A percentile compares a stretch with the other conserved stretches of the same genome.
phyloP scores from a whole-genome alignment of 192 early-diverging fungal genomes.

The Funneliformis mosseae region DNA sequence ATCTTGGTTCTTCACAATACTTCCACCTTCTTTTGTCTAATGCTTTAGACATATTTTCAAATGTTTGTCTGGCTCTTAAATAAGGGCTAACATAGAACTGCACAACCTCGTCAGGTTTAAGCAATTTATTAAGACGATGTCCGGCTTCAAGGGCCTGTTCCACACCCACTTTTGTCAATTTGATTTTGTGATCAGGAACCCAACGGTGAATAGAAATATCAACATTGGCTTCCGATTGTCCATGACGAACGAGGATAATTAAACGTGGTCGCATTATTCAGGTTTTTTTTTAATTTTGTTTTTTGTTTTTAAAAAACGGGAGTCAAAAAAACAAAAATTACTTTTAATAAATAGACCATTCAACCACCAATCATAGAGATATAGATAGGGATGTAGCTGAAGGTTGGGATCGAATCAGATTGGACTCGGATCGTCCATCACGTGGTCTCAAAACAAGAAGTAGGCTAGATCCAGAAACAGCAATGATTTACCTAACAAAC shows the following conservation, averaged over 20 bases:
- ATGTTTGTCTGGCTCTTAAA: constrained; percentile 23
- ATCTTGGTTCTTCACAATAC: constrained; percentile 27
- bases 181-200: constrained; percentile 26
- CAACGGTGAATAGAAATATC: constrained; percentile 23
- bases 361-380: too few relatives aligned
- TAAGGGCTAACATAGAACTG: constrained; percentile 31
- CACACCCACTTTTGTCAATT: constrained; percentile 5
- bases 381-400: too few relatives aligned
- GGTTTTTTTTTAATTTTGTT: background rate
- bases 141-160: constrained; percentile 22
- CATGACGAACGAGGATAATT: constrained; percentile 30
- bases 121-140: background rate
- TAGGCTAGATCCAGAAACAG: too few relatives aligned
- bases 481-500: too few relatives aligned
- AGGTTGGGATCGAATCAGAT: too few relatives aligned
- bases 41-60: constrained; percentile 12
- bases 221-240: constrained; percentile 30
- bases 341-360: too few relatives aligned
- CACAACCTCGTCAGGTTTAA: constrained; percentile 1
- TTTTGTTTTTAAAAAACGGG: too few relatives aligned
- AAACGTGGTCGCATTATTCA: constrained; percentile 2
- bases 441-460: too few relatives aligned
- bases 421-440: too few relatives aligned
- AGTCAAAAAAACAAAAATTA: too few relatives aligned
- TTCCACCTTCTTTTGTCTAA: constrained; percentile 24